Evolutionary conservation across 2,329 filamentous ascomycete genomes (phyloP).

Genomic region (Colletotrichum kahawae): DNA sequence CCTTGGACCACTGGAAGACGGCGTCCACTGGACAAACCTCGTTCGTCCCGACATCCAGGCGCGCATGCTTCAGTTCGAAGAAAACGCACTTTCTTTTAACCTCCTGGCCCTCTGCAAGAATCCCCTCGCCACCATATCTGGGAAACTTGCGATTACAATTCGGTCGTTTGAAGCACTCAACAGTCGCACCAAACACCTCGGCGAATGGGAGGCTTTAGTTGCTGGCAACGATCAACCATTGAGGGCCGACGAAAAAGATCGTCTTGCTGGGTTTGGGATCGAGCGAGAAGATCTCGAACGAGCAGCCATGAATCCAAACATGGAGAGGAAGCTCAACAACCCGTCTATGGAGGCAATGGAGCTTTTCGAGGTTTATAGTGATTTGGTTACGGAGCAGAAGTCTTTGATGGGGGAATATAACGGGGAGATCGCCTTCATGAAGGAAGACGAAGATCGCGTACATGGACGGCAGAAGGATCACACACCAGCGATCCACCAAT

Average conservation of each 20-base stretch:
- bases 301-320: conserved; percentile 15
- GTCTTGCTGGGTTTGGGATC: conserved; percentile 36
- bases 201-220: background rate
- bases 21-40: conserved; percentile 67
- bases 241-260: conserved; percentile 24
- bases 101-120: conserved; percentile 77
- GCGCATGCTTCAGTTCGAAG: conserved; percentile 71
- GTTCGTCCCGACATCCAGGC: conserved; percentile 68
- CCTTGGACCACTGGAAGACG: conserved; percentile 52
- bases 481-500: conserved; percentile 69
- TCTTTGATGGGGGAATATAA: conserved; percentile 49
- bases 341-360: conserved; percentile 19
- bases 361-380: conserved; percentile 40
- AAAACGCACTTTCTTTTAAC: conserved; percentile 74
- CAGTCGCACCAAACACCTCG: conserved; percentile 36
- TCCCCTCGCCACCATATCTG: conserved; percentile 58
- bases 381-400: conserved; percentile 46
- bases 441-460: conserved; percentile 57
- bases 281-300: conserved; percentile 27
- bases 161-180: conserved; percentile 44
- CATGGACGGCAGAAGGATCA: conserved; percentile 69
- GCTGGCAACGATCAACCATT: conserved; percentile 22
- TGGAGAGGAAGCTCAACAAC: conserved; percentile 2
- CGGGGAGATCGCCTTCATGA: conserved; percentile 49
- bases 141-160: conserved; percentile 48